Base-by-base conservation (phyloP, 345 rosid species). In the Mercurialis annua region DNA sequence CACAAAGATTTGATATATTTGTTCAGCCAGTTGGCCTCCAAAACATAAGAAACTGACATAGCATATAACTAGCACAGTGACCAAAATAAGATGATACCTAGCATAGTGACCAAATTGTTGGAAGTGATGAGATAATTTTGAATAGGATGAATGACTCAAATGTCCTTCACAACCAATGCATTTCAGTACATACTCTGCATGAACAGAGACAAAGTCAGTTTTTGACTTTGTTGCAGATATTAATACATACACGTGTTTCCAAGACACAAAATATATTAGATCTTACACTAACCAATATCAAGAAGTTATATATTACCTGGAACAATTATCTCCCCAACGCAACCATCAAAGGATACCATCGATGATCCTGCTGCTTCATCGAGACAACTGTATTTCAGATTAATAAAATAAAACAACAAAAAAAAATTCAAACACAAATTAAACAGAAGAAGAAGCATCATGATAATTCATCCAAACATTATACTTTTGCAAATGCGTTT, bases 401-500 rank as follows among this genome's bases (percentile, higher is more conserved):
- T 48, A 77, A 73, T 44, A 54, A 14, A 40, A 64, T 50, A 56
- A 62, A 9, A 55, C 63, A 31, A 18, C 9, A 34, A 34, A 34
- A 4, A 34, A 11, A 31, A 44, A 43, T 30, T 18, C 44, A 31
- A 6, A 59, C 8, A 40, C 26, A 72, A 68, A 18, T 16, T 50
- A 49, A 0, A 24, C 65, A 64, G 20, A 33, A 66, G 24, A 34
- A 38, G 46, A 49, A 29, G 6, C 38, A 73, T 21, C 38, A 73
- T 21, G 24, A 29, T 62, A 43, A 33, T 4, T 59, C 65, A 71
- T 54, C 69, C 46, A 63, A 53, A 27, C 6, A 33, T 36, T 75
- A 76, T 81, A 86, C 96, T 80, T 78, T 63, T 89, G 96, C 64
- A 93, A 63, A 84, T 93, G 97, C 7, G 77, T 80, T 78, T 90